Percentiles rank a stretch among this genome's conserved stretches.
phyloP scores from a whole-genome alignment of 1,139 yeast genomes.

The Casaregolazyma suthepensis region DNA sequence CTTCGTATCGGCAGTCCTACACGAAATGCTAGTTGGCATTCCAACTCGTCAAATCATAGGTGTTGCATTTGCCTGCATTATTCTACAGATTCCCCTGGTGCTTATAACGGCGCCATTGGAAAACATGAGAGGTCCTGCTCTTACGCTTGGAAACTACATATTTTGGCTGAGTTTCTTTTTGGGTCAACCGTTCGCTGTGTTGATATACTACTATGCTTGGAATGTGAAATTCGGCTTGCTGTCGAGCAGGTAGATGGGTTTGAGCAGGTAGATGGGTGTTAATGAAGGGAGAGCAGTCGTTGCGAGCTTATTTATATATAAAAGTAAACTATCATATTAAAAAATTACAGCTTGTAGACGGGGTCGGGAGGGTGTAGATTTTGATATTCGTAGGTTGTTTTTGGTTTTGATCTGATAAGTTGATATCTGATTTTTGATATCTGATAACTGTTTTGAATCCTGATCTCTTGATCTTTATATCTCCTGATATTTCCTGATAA shows the following conservation, averaged over 20 bases:
- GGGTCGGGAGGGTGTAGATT: too few species aligned
- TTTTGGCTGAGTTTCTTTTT: slow-evolving; percentile 42
- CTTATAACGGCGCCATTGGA: slow-evolving; percentile 38
- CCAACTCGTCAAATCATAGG: slow-evolving; percentile 44
- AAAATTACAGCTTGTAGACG: not conserved
- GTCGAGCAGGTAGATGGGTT: not conserved
- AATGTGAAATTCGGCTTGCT: slow-evolving; percentile 30
- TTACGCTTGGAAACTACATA: slow-evolving; percentile 40
- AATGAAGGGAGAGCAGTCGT: not conserved
- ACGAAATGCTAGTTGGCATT: slow-evolving; percentile 42
- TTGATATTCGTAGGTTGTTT: too few species aligned
- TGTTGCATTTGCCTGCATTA: slow-evolving; percentile 40
- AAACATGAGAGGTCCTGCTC: slow-evolving; percentile 34
- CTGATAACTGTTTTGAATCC: too few species aligned
- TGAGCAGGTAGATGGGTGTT: not conserved
- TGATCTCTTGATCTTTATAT: too few species aligned
- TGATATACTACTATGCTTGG: slow-evolving; percentile 42
- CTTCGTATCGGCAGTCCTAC: slow-evolving; percentile 39
- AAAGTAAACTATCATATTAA: not conserved
- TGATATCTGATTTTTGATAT: not conserved
- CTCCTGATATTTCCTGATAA: too few species aligned
- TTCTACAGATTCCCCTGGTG: slow-evolving; percentile 39
- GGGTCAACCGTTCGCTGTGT: slow-evolving; percentile 41
- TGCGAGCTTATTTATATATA: not conserved
- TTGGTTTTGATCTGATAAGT: not conserved